Conservation (phyloP, 257 asterid species). For the Linaria vulgaris region DNA sequence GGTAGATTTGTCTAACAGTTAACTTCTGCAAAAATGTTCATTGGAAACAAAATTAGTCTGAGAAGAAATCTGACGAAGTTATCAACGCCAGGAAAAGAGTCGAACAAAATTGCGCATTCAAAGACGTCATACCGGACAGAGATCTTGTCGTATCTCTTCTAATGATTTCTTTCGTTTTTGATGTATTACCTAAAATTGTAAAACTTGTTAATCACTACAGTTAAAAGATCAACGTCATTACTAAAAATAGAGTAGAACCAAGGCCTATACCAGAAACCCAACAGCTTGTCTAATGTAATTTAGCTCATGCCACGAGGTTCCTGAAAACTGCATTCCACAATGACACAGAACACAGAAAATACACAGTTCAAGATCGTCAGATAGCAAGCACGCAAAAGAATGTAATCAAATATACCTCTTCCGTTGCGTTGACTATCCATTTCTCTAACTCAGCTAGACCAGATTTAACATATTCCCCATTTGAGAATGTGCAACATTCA, state of each 20-base stretch:
- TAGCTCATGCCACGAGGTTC: conserved; percentile 98
- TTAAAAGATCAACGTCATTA: conserved; percentile 9
- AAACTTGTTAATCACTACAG: conserved; percentile 18
- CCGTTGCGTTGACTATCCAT: conserved; percentile 86
- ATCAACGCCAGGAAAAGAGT: conserved; percentile 3
- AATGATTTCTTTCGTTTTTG: conserved; percentile 93
- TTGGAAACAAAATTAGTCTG: conserved; percentile 20
- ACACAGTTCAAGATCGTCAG: conserved; percentile 19
- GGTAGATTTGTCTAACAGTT: conserved; percentile 92
- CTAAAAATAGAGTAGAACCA: conserved; percentile 18
- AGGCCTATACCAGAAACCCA: conserved; percentile 79
- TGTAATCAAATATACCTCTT: conserved; percentile 59
- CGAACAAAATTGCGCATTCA: conserved; percentile 10
- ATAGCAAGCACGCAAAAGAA: conserved; percentile 19
- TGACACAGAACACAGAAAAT: conserved; percentile 27
- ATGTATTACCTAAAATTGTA: conserved; percentile 75
- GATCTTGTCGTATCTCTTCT: conserved; percentile 94
- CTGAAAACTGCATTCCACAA: conserved; percentile 74
- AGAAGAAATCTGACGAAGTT: conserved; percentile 18
- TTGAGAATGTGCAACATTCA: conserved; percentile 95
- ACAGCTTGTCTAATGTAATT: conserved; percentile 98
- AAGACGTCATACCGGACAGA: conserved; percentile 74
- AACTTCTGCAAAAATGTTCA: conserved; percentile 49
- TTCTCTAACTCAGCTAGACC: conserved; percentile 96
- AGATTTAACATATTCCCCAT: conserved; percentile 97